phyloP scores from a whole-genome alignment of 1,139 yeast genomes.

The Hyphopichia wangnamkhiaoensis region DNA sequence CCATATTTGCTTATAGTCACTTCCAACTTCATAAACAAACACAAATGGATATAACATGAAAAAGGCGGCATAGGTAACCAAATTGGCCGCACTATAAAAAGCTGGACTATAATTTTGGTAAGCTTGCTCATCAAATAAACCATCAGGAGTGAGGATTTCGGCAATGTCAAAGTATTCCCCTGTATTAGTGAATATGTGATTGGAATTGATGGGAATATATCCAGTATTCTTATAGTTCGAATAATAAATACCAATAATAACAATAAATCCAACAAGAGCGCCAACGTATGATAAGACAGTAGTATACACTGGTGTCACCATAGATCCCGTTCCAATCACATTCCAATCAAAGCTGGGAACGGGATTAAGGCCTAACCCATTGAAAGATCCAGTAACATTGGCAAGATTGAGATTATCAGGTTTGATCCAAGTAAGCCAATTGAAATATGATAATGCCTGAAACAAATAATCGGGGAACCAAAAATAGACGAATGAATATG shows the following conservation, averaged over 20 bases:
- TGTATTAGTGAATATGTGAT: slow-evolving; percentile 41
- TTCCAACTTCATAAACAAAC: slow-evolving; percentile 51
- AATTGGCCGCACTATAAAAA: slow-evolving; percentile 25
- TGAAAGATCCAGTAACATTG: slow-evolving; percentile 48
- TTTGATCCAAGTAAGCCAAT: slow-evolving; percentile 62
- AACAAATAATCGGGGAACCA: slow-evolving; percentile 59
- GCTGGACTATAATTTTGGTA: slow-evolving; percentile 40
- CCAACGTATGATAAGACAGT: slow-evolving; percentile 40
- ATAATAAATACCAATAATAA: slow-evolving; percentile 43
- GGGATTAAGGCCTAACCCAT: slow-evolving; percentile 56
- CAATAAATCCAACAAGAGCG: slow-evolving; percentile 34
- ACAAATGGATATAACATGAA: neutral
- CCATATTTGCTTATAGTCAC: slow-evolving; percentile 50
- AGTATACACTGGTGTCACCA: slow-evolving; percentile 44
- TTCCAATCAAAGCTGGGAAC: slow-evolving; percentile 50
- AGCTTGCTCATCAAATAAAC: slow-evolving; percentile 30
- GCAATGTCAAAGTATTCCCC: slow-evolving; percentile 38
- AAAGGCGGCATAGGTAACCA: slow-evolving; percentile 17
- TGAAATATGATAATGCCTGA: slow-evolving; percentile 50
- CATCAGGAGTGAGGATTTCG: slow-evolving; percentile 35
- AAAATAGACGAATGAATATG: slow-evolving; percentile 43
- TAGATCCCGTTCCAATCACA: slow-evolving; percentile 16
- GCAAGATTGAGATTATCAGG: slow-evolving; percentile 54
- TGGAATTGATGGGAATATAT: slow-evolving; percentile 52
- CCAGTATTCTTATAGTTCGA: slow-evolving; percentile 46